Evolutionary conservation across 805 yeast genomes (phyloP), one percentile per base, ranked within the genome.

Genomic region (Candida corydali): DNA sequence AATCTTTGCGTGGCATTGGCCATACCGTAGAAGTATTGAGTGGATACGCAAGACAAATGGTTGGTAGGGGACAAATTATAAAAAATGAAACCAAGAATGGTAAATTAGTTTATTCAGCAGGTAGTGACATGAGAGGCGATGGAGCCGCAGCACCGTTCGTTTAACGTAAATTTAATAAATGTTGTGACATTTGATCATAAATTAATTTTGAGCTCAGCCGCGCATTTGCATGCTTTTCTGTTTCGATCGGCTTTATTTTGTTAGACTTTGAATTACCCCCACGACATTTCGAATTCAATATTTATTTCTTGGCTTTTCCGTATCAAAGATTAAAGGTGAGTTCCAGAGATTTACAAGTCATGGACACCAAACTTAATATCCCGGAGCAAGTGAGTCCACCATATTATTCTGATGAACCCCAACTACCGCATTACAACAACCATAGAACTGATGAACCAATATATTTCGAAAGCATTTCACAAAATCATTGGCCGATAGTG

Each of bases 61-160:
- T 77, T 57, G 88, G 88, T 3, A 62, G 89, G 40, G 91, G 89
- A 4, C 95, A 86, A 54, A 73, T 86, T 33, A 82, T 85, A 40
- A 70, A 68, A 50, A 72, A 66, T 38, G 69, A 61, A 11, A 53
- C 65, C 1, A 53, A 57, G n/a, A 48, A 59, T 17, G 75, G 73
- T 2, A 46, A 51, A 10, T 55, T 72, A 26, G 69, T 79, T 2
- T 80, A 75, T 53, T 64, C 80, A 26, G 94, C 76, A 8, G 95
- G 94, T 1, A 76, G 84, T 37, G 95, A 85, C 46, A 72, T 68
- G n/a, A 69, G 95, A 36, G 94, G 89, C n/a, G 95, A 85, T 55
- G 94, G 94, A 6, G 82, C 83, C 2, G 80, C 91, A 8, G 73
- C 73, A 11, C 79, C 86, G 1, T 37, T 51, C 12, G 29, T 37